Conservation (phyloP, 108 stramenopile genomes). For the Skeletonema menzelii region DNA sequence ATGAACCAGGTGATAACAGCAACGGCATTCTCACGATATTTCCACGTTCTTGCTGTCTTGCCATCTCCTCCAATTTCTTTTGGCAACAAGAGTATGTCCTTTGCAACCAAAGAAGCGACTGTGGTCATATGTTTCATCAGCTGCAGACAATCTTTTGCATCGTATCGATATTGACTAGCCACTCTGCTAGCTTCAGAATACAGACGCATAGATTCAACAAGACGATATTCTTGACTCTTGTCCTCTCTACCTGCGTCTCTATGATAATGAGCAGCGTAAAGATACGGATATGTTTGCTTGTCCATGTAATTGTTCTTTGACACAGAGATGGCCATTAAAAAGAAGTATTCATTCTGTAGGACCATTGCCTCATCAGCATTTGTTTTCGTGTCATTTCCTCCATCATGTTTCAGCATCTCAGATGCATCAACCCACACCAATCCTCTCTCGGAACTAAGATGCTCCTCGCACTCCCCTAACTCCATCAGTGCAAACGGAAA, state of each 20-base stretch:
- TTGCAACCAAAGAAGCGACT: conserved; percentile 33
- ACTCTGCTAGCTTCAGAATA: conserved; percentile 52
- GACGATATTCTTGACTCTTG: conserved; percentile 46
- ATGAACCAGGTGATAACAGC: conserved; percentile 47
- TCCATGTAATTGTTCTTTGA: conserved; percentile 35
- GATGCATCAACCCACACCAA: conserved; percentile 45
- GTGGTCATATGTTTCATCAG: conserved; percentile 61
- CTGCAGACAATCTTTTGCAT: conserved; percentile 50
- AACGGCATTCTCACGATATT: conserved; percentile 38
- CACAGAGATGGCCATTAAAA: conserved; percentile 47
- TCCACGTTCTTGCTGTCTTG: conserved; percentile 38
- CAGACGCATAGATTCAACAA: conserved; percentile 49
- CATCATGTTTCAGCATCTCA: conserved; percentile 1
- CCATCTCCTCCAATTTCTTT: not conserved
- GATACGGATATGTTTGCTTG: conserved; percentile 55
- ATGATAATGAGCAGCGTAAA: conserved; percentile 62
- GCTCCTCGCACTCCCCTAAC: conserved; percentile 68
- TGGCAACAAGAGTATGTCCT: conserved; percentile 47
- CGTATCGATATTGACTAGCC: conserved; percentile 49
- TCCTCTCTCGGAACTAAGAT: conserved; percentile 44
- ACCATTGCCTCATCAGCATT: conserved; percentile 1
- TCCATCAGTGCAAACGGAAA: conserved; percentile 67
- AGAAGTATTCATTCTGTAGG: conserved; percentile 52
- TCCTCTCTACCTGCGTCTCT: conserved; percentile 52
- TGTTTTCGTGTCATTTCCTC: not conserved